These are phyloP conservation scores for Ophiostoma tasmaniense DNA, from an alignment of 2,329 filamentous ascomycete genomes.

Conservation along the genomic window DNA sequence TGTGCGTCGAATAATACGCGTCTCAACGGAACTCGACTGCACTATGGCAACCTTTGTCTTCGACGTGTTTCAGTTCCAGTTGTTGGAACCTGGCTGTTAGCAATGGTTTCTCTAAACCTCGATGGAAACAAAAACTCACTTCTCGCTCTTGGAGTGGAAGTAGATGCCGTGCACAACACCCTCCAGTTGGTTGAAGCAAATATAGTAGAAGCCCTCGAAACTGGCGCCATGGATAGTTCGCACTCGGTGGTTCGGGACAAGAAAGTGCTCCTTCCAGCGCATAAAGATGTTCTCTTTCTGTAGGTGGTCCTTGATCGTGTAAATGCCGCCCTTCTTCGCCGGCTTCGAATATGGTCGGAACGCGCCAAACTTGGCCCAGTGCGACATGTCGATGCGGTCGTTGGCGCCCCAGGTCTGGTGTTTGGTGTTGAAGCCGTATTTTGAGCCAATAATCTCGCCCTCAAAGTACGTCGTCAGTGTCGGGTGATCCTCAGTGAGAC, in stretches of 20 bases:
- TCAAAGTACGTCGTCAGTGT: conserved; percentile 98
- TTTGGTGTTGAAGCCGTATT: conserved; percentile 87
- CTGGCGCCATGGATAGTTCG: conserved; percentile 87
- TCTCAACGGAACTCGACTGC: conserved; percentile 82
- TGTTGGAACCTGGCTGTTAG: conserved; percentile 66
- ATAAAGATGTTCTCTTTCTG: conserved; percentile 91
- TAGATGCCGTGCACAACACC: conserved; percentile 90
- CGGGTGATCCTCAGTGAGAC: conserved; percentile 88
- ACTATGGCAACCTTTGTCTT: conserved; percentile 72
- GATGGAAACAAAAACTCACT: conserved; percentile 49
- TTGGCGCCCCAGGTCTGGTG: conserved; percentile 87
- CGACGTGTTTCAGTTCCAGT: conserved; percentile 80
- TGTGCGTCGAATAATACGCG: background rate
- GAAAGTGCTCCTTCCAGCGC: conserved; percentile 98
- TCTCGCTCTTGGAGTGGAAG: conserved; percentile 96
- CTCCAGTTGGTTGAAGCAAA: conserved; percentile 89
- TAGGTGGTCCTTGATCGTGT: conserved; percentile 57
- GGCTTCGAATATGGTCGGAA: conserved; percentile 66
- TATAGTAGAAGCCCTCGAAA: conserved; percentile 98
- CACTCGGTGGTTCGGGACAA: conserved; percentile 90
- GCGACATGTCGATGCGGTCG: conserved; percentile 82
- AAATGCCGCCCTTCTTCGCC: conserved; percentile 49
- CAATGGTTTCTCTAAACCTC: background rate
- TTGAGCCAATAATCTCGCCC: conserved; percentile 91
- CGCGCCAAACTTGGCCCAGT: conserved; percentile 85